phyloP scores from a whole-genome alignment of 2,329 filamentous ascomycete genomes.

The Sordariomycetes sp. region DNA sequence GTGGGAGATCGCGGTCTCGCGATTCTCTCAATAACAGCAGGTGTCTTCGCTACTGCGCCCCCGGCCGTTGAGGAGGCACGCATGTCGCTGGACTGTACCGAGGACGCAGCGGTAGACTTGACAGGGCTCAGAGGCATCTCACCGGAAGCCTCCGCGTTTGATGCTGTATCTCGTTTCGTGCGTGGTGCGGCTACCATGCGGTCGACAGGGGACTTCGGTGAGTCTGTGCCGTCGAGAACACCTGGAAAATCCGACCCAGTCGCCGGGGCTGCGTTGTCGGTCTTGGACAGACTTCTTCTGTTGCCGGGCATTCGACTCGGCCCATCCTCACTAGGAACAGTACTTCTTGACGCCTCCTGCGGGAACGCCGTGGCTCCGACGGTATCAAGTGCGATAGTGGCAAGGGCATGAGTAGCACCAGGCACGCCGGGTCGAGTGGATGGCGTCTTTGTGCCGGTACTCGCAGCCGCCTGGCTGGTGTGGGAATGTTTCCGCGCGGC shows the following conservation, averaged over 20 bases:
- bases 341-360: neutral
- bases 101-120: slow-evolving; percentile 20
- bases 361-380: neutral
- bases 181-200: neutral
- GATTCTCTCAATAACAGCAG: slow-evolving; percentile 46
- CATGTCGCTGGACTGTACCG: slow-evolving; percentile 9
- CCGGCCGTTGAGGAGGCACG: slow-evolving; percentile 17
- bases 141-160: slow-evolving; percentile 31
- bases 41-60: slow-evolving; percentile 28
- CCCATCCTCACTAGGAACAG: slow-evolving; percentile 1
- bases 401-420: slow-evolving; percentile 1
- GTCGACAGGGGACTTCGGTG: neutral
- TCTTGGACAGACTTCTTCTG: neutral
- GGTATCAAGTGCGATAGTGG: slow-evolving; percentile 1
- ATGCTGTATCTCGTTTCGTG: slow-evolving; percentile 28
- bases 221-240: neutral
- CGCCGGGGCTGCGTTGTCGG: neutral
- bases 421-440: slow-evolving; percentile 1
- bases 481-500: neutral
- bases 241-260: neutral
- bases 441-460: neutral
- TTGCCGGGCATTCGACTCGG: neutral
- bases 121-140: slow-evolving; percentile 33
- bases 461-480: neutral
- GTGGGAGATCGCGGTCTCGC: slow-evolving; percentile 32